phyloP scores from a whole-genome alignment of 768 basidiomycete species.

The Crepidotus variabilis region DNA sequence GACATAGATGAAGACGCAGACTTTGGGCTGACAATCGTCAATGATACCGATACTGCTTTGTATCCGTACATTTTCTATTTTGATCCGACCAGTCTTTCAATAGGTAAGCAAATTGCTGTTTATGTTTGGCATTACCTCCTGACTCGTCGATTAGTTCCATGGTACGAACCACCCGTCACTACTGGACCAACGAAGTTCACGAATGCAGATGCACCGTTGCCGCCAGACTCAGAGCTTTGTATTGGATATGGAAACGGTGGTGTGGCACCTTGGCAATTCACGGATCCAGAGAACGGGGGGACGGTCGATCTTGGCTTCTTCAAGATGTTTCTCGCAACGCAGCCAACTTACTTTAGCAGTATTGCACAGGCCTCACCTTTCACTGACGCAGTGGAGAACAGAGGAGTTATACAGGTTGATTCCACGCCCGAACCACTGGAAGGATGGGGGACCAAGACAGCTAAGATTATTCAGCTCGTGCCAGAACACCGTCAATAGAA shows the following conservation, averaged over 20 bases:
- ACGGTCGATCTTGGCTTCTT: constrained; percentile 37
- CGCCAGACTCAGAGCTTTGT: constrained; percentile 22
- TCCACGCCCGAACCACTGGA: no score
- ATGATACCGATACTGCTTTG: constrained; percentile 25
- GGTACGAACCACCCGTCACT: constrained; percentile 26
- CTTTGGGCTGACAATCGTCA: constrained; percentile 33
- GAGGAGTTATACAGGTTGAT: no score
- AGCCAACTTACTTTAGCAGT: constrained; percentile 27
- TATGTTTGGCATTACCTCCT: neutral
- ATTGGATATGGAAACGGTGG: constrained; percentile 40
- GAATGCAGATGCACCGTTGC: constrained; percentile 21
- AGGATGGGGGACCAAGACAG: no score
- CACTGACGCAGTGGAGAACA: constrained; percentile 1
- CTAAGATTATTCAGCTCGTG: no score
- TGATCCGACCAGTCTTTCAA: constrained; percentile 33
- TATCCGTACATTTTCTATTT: constrained; percentile 41
- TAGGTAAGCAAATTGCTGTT: constrained; percentile 21
- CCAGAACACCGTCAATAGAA: no score
- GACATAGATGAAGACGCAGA: constrained; percentile 19
- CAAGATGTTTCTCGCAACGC: constrained; percentile 38
- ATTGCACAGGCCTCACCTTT: constrained; percentile 33
- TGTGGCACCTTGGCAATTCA: constrained; percentile 26
- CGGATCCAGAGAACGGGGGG: constrained; percentile 23
- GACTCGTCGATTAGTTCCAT: constrained; percentile 12
- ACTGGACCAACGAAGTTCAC: constrained; percentile 19